phyloP scores from a whole-genome alignment of 2,329 filamentous ascomycete species.

The Colletotrichum horii region DNA sequence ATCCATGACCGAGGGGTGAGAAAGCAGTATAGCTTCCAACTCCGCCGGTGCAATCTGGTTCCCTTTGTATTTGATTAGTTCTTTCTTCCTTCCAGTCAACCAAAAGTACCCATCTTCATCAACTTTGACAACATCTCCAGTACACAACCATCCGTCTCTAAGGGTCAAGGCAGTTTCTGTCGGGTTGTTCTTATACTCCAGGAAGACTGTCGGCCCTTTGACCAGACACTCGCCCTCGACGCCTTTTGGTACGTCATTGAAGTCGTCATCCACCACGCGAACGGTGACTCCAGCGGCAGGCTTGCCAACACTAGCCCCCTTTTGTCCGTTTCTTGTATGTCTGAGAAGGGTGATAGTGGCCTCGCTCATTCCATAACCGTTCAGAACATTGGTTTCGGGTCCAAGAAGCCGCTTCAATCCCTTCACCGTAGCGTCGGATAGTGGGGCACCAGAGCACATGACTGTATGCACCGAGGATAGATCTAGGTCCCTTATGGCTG shows the following conservation, averaged over 20 bases:
- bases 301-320: neutral
- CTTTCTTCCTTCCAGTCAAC: conserved; percentile 35
- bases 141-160: conserved; percentile 32
- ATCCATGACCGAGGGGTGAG: neutral
- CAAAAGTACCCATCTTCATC: conserved; percentile 34
- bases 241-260: neutral
- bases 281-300: neutral
- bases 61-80: conserved; percentile 36
- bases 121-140: conserved; percentile 32
- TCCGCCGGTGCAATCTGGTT: conserved; percentile 36
- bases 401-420: conserved; percentile 17
- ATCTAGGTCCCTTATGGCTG: neutral
- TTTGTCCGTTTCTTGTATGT: conserved; percentile 23
- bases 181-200: neutral
- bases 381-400: conserved; percentile 20
- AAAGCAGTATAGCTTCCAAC: conserved; percentile 28
- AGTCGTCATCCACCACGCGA: neutral
- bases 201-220: neutral
- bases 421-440: conserved; percentile 23
- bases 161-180: conserved; percentile 23
- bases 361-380: conserved; percentile 31
- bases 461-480: neutral
- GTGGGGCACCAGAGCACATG: neutral
- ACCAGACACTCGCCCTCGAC: neutral
- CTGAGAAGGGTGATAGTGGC: conserved; percentile 25